Conservation (phyloP, 805 yeast species). For the Saccharomycopsis synnaedendra region DNA sequence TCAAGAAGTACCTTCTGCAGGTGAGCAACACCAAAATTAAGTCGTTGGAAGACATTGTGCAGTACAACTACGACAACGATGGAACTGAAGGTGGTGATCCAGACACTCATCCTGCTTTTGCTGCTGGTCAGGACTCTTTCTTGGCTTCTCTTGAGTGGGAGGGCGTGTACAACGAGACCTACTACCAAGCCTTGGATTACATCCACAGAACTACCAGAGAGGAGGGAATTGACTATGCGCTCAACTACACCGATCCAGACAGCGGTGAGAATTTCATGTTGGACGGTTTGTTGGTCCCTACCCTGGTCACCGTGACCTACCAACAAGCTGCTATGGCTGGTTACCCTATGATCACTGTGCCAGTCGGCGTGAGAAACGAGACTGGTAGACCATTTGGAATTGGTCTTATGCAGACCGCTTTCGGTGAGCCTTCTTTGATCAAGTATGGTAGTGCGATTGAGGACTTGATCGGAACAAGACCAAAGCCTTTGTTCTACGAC, state of each 20-base stretch:
- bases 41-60: slow-evolving; percentile 21
- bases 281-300: slow-evolving; percentile 20
- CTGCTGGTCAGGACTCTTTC: slow-evolving; percentile 23
- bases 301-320: slow-evolving; percentile 19
- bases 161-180: slow-evolving; percentile 22
- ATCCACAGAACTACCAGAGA: slow-evolving; percentile 22
- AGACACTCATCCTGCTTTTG: slow-evolving; percentile 20
- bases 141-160: slow-evolving; percentile 21
- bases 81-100: slow-evolving; percentile 22
- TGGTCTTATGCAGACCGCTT: slow-evolving; percentile 23
- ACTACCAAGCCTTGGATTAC: slow-evolving; percentile 22
- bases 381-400: slow-evolving; percentile 22
- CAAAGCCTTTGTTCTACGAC: slow-evolving; percentile 19
- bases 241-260: slow-evolving; percentile 20
- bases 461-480: slow-evolving; percentile 18
- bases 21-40: slow-evolving; percentile 20
- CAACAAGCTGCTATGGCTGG: slow-evolving; percentile 25
- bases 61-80: slow-evolving; percentile 18
- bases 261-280: slow-evolving; percentile 20
- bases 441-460: slow-evolving; percentile 23
- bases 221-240: slow-evolving; percentile 24
- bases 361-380: slow-evolving; percentile 18
- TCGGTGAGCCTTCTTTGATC: slow-evolving; percentile 21
- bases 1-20: slow-evolving; percentile 19
- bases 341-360: slow-evolving; percentile 22